Conservation (phyloP, 352 stramenopile genomes). For the Phytophthora syringae region DNA sequence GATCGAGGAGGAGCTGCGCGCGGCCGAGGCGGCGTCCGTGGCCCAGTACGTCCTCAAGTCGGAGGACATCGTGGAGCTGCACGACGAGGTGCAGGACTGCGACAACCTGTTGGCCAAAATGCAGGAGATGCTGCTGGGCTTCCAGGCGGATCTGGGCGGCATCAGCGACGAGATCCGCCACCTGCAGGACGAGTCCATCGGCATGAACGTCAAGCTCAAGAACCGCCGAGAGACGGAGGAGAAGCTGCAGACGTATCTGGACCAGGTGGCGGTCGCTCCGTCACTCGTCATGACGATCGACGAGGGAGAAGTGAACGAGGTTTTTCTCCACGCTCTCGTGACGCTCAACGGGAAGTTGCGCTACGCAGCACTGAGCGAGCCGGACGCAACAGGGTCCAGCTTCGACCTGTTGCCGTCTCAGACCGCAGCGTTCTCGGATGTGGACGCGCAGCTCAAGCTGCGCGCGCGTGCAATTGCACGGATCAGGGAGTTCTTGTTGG, state of each 20-base stretch:
- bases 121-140: slow-evolving; percentile 98
- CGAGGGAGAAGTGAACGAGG: slow-evolving; percentile 94
- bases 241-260: slow-evolving; percentile 94
- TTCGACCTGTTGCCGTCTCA: slow-evolving; percentile 89
- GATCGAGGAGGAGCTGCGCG: slow-evolving; percentile 90
- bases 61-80: slow-evolving; percentile 91
- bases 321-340: slow-evolving; percentile 94
- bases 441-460: slow-evolving; percentile 92
- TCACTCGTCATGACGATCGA: slow-evolving; percentile 94
- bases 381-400: slow-evolving; percentile 68
- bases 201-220: slow-evolving; percentile 94
- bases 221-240: slow-evolving; percentile 96
- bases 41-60: slow-evolving; percentile 90
- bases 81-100: slow-evolving; percentile 96
- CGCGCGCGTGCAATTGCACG: slow-evolving; percentile 72
- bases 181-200: slow-evolving; percentile 95
- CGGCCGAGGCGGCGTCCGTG: slow-evolving; percentile 85
- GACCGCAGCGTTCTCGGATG: slow-evolving; percentile 93
- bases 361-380: slow-evolving; percentile 81
- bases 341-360: slow-evolving; percentile 94
- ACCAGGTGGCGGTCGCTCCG: slow-evolving; percentile 95
- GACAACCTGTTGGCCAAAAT: slow-evolving; percentile 97
- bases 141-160: slow-evolving; percentile 97
- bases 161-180: slow-evolving; percentile 98
- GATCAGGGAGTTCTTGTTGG: slow-evolving; percentile 95